These are phyloP conservation scores for Candida railenensis DNA, from an alignment of 805 yeast genomes.

Conservation along the genomic window DNA sequence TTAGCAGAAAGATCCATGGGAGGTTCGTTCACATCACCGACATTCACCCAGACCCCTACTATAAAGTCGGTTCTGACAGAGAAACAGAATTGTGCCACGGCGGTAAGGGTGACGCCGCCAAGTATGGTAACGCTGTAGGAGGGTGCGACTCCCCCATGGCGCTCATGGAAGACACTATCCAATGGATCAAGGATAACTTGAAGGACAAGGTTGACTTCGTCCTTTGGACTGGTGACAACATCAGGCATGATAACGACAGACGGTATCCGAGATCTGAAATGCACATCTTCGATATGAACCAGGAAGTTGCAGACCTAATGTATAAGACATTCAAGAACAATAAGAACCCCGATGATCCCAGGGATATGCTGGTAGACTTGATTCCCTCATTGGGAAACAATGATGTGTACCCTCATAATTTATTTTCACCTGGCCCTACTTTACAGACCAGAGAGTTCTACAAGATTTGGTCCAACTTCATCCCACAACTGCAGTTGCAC, in stretches of 20 bases:
- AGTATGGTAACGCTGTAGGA: slow-evolving; percentile 69
- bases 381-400: slow-evolving; percentile 82
- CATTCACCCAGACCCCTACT: slow-evolving; percentile 78
- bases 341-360: slow-evolving; percentile 42
- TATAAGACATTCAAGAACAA: slow-evolving; percentile 49
- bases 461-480: slow-evolving; percentile 68
- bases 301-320: slow-evolving; percentile 52
- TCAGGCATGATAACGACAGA: slow-evolving; percentile 82
- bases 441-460: slow-evolving; percentile 76
- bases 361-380: slow-evolving; percentile 44
- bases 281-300: slow-evolving; percentile 70
- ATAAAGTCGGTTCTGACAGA: slow-evolving; percentile 49
- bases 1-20: slow-evolving; percentile 52
- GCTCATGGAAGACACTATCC: slow-evolving; percentile 59
- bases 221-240: slow-evolving; percentile 89
- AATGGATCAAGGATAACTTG: slow-evolving; percentile 64
- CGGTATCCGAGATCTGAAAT: slow-evolving; percentile 68
- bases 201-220: slow-evolving; percentile 80
- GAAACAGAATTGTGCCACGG: slow-evolving; percentile 56
- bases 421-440: slow-evolving; percentile 87
- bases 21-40: slow-evolving; percentile 85
- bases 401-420: slow-evolving; percentile 86
- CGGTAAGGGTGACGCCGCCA: slow-evolving; percentile 54
- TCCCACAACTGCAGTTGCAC: slow-evolving; percentile 78
- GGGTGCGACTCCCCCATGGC: slow-evolving; percentile 78